Evolutionary conservation across 768 basidiomycete genomes (phyloP).

Genomic region (Mycena floridula): DNA sequence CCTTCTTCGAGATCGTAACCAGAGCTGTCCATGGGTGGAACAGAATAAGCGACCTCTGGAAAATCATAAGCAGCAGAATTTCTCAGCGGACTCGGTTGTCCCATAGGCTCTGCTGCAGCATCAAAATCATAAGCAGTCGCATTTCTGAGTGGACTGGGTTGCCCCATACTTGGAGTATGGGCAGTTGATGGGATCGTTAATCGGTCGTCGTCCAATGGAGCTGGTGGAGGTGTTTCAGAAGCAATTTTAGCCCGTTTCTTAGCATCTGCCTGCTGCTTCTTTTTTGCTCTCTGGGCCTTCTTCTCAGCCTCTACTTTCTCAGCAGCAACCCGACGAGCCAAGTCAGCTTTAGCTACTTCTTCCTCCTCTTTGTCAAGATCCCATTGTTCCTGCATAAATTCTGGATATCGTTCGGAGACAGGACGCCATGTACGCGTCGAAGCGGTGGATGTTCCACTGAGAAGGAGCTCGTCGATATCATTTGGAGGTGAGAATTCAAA

Average conservation of each 20-base stretch:
- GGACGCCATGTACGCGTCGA: conserved; percentile 69
- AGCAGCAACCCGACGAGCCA: conserved; percentile 28
- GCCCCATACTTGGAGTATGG: conserved; percentile 5
- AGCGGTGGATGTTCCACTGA: conserved; percentile 14
- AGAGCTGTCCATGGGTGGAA: background rate
- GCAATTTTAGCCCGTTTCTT: conserved; percentile 32
- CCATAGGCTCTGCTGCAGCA: conserved; percentile 2
- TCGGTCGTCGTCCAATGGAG: conserved; percentile 18
- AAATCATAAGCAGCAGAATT: background rate
- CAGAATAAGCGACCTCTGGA: background rate
- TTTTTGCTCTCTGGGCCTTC: conserved; percentile 40
- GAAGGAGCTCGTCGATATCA: conserved; percentile 67
- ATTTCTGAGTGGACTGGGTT: conserved; percentile 16
- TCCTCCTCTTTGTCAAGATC: conserved; percentile 74
- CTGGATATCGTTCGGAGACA: conserved; percentile 75
- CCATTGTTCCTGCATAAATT: conserved; percentile 83
- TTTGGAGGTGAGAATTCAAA: conserved; percentile 77
- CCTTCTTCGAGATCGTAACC: conserved; percentile 3
- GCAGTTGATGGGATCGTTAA: conserved; percentile 11
- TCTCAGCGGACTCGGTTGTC: background rate
- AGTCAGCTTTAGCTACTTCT: conserved; percentile 48
- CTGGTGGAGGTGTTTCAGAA: conserved; percentile 21
- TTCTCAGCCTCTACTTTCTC: conserved; percentile 43
- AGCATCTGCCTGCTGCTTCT: conserved; percentile 46
- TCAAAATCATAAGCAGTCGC: conserved; percentile 20